These are phyloP conservation scores for Pyrenopolyporus hunteri DNA, from an alignment of 495 filamentous ascomycete genomes.

Conservation along the genomic window DNA sequence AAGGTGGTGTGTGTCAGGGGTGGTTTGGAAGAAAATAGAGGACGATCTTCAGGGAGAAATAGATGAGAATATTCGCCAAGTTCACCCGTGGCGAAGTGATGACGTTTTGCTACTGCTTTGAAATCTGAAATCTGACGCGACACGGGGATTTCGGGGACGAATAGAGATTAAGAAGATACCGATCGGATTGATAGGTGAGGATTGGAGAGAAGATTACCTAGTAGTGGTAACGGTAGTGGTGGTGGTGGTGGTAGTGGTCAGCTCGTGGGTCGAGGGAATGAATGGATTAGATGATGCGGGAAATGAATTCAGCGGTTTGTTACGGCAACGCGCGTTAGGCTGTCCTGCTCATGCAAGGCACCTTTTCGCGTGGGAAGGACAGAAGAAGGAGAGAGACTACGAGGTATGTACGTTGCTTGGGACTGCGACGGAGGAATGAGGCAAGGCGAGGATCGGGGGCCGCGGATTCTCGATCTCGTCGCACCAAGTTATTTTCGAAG, in stretches of 20 bases:
- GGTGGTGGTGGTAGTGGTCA: constrained; percentile 18
- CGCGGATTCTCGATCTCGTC: constrained; percentile 19
- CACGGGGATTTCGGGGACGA: neutral
- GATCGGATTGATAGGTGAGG: constrained; percentile 36
- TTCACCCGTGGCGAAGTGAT: constrained; percentile 25
- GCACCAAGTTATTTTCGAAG: constrained; percentile 8
- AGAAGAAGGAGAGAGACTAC: neutral
- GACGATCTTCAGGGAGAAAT: constrained; percentile 32
- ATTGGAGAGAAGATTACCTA: constrained; percentile 20
- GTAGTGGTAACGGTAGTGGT: neutral
- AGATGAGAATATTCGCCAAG: constrained; percentile 20
- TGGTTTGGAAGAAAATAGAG: constrained; percentile 28
- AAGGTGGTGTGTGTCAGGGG: constrained; percentile 18
- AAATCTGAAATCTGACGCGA: constrained; percentile 33
- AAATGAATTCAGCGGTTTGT: constrained; percentile 16
- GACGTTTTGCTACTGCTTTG: constrained; percentile 32
- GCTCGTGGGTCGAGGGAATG: constrained; percentile 25
- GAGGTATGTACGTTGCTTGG: too few species aligned
- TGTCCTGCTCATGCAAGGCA: constrained; percentile 35
- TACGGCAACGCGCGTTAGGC: constrained; percentile 35
- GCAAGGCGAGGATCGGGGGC: too few species aligned
- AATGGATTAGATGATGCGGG: neutral
- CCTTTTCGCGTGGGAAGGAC: constrained; percentile 6
- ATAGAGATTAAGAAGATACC: constrained; percentile 24
- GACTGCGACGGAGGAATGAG: too few species aligned